Conservation (phyloP, 2,329 filamentous ascomycete species). For the Gaeumannomyces tritici region DNA sequence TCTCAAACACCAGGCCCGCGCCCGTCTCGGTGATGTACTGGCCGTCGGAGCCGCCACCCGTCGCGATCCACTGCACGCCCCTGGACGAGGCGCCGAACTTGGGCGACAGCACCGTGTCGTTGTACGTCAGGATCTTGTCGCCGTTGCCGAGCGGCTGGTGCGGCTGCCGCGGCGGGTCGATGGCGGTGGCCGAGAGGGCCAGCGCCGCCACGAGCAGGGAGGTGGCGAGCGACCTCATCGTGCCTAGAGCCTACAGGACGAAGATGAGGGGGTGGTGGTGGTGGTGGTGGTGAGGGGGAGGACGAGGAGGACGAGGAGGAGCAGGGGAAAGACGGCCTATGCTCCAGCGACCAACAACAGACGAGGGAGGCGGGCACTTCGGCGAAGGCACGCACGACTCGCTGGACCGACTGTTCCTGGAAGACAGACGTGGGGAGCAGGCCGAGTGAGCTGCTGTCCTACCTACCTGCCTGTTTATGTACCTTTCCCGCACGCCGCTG, state of each 20-base stretch:
- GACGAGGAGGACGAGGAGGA: neutral
- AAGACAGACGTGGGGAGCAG: too few relatives aligned
- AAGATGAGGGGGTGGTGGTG: too few relatives aligned
- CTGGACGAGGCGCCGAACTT: conserved; percentile 35
- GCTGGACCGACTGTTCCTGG: neutral
- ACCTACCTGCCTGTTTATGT: too few relatives aligned
- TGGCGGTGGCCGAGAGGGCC: conserved; percentile 17
- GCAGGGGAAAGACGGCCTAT: too few relatives aligned
- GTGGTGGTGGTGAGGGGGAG: too few relatives aligned
- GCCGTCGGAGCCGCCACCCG: conserved; percentile 45
- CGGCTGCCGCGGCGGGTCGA: conserved; percentile 43
- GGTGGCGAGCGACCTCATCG: conserved; percentile 9
- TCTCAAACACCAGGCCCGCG: conserved; percentile 78
- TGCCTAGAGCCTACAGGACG: neutral
- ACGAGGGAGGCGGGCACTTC: too few relatives aligned
- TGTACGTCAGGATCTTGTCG: conserved; percentile 47
- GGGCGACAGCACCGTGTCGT: conserved; percentile 42
- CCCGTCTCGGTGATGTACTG: conserved; percentile 59
- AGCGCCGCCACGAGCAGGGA: conserved; percentile 8
- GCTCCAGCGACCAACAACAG: too few relatives aligned
- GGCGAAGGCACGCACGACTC: neutral
- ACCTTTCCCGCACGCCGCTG: neutral
- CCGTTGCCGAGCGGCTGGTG: conserved; percentile 47
- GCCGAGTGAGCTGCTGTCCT: neutral
- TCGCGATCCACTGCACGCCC: conserved; percentile 47